phyloP scores from a whole-genome alignment of 2,329 filamentous ascomycete genomes.

The Lecanoromycetidae sp. region DNA sequence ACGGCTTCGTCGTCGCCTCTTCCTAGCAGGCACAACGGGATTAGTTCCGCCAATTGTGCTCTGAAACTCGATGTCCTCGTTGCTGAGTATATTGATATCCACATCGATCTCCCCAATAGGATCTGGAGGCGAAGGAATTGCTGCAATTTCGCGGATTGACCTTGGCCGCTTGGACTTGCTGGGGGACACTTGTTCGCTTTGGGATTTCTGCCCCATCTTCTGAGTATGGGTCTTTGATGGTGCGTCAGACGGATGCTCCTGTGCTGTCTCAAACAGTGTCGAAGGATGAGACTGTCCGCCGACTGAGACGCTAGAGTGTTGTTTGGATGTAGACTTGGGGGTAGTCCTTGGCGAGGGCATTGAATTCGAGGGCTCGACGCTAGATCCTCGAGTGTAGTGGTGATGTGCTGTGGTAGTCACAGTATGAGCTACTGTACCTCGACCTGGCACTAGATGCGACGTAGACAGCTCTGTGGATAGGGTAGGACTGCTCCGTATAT shows the following conservation, averaged over 20 bases:
- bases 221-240: neutral
- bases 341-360: slow-evolving; percentile 8
- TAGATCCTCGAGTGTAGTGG: neutral
- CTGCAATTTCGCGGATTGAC: slow-evolving; percentile 31
- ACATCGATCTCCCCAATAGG: slow-evolving; percentile 25
- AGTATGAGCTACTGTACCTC: neutral
- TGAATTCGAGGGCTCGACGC: neutral
- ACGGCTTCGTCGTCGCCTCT: slow-evolving; percentile 28
- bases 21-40: slow-evolving; percentile 25
- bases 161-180: slow-evolving; percentile 27
- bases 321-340: slow-evolving; percentile 10
- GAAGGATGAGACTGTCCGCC: slow-evolving; percentile 10
- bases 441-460: no score
- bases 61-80: slow-evolving; percentile 31
- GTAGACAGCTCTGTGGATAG: no score
- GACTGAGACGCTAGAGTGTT: neutral
- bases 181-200: slow-evolving; percentile 2
- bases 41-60: slow-evolving; percentile 24
- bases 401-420: neutral
- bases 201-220: neutral
- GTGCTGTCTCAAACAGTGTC: slow-evolving; percentile 18
- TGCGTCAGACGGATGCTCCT: slow-evolving; percentile 5
- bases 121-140: slow-evolving; percentile 29
- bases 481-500: no score
- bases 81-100: slow-evolving; percentile 28